Conservation (phyloP, 768 basidiomycete genomes). For the Pholiota molesta region DNA sequence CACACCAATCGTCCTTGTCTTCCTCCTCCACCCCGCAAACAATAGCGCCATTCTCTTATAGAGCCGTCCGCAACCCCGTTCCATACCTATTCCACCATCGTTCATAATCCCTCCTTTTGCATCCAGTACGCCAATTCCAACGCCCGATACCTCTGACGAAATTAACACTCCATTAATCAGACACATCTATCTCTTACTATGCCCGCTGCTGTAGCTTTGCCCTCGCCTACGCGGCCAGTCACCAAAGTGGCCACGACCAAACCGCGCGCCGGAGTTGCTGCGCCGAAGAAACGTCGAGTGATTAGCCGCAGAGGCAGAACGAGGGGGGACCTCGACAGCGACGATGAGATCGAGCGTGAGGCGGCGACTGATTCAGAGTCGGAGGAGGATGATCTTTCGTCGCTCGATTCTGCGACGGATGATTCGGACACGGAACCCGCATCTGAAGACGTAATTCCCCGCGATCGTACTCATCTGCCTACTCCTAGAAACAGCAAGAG, state of each 20-base stretch:
- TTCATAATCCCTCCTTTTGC: slow-evolving; percentile 28
- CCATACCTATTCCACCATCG: slow-evolving; percentile 22
- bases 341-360: slow-evolving; percentile 79
- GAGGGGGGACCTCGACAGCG: slow-evolving; percentile 62
- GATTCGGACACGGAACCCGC: slow-evolving; percentile 70
- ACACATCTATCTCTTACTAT: slow-evolving; percentile 37
- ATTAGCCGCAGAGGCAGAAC: slow-evolving; percentile 68
- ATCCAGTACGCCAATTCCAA: slow-evolving; percentile 38
- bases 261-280: slow-evolving; percentile 33
- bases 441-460: slow-evolving; percentile 61
- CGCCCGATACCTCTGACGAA: background rate
- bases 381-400: slow-evolving; percentile 58
- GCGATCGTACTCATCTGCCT: slow-evolving; percentile 53
- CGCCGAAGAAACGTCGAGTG: slow-evolving; percentile 45
- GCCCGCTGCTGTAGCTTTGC: slow-evolving; percentile 45
- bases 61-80: background rate
- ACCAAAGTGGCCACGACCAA: slow-evolving; percentile 33
- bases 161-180: background rate
- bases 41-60: slow-evolving; percentile 6
- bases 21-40: slow-evolving; percentile 3
- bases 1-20: slow-evolving; percentile 15
- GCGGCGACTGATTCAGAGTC: slow-evolving; percentile 73
- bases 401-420: slow-evolving; percentile 60
- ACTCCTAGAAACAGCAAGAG: slow-evolving; percentile 74
- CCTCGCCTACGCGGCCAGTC: slow-evolving; percentile 34